Evolutionary conservation across 2,329 filamentous ascomycete genomes (phyloP).

Genomic region (Falciphora oryzae): DNA sequence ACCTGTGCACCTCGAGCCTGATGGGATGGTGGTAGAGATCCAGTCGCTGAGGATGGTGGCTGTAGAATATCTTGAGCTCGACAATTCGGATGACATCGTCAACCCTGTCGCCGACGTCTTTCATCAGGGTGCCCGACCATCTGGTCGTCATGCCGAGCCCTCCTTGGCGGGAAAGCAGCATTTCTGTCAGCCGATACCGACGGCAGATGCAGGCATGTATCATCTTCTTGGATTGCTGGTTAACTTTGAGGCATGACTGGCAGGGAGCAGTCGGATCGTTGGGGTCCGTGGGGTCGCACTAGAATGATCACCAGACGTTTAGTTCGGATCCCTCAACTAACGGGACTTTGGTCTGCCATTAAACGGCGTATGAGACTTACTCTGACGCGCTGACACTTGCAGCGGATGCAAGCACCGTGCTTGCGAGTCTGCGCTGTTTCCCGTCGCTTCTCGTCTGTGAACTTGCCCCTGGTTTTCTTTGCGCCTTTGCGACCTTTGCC

Average conservation of each 20-base stretch:
- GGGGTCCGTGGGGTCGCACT: constrained; percentile 21
- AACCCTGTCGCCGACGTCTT: constrained; percentile 33
- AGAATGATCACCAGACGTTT: neutral
- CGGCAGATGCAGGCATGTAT: constrained; percentile 40
- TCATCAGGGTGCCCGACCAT: constrained; percentile 35
- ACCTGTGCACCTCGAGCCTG: constrained; percentile 34
- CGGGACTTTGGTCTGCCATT: neutral
- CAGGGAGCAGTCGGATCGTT: constrained; percentile 23
- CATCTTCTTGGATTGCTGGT: constrained; percentile 37
- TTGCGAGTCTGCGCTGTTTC: constrained; percentile 30
- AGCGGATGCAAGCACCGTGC: constrained; percentile 37
- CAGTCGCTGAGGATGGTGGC: constrained; percentile 21
- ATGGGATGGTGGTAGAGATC: constrained; percentile 32
- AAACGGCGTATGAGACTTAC: constrained; percentile 25
- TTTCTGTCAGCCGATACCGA: constrained; percentile 36
- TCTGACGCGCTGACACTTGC: constrained; percentile 36
- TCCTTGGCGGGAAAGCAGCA: constrained; percentile 35
- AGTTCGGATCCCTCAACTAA: neutral
- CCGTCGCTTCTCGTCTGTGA: constrained; percentile 20
- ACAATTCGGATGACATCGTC: constrained; percentile 26
- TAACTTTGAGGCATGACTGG: constrained; percentile 32
- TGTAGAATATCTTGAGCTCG: constrained; percentile 25
- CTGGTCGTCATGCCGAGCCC: constrained; percentile 38
- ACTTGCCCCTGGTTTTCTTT: neutral
- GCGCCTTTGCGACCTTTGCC: neutral